phyloP scores from a whole-genome alignment of 1,284 basidiomycete genomes.

The Cutaneotrichosporon sp. region DNA sequence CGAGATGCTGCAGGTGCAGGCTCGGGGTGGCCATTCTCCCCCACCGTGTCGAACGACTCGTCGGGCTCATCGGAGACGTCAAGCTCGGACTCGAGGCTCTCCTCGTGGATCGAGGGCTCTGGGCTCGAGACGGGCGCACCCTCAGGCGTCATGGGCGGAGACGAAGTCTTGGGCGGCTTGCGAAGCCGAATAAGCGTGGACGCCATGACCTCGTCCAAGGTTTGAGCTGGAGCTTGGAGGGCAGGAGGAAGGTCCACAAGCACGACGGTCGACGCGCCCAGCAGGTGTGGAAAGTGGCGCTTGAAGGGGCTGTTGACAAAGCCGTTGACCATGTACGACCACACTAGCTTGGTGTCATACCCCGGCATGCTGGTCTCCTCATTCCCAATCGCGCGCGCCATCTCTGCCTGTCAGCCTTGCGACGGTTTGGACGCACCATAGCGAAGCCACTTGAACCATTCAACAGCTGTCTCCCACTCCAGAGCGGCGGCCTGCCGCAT shows the following conservation, averaged over 20 bases:
- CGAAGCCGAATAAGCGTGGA: conserved; percentile 6
- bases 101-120: not conserved
- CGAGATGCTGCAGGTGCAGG: conserved; percentile 2
- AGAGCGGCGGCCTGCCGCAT: conserved; percentile 41
- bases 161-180: not conserved
- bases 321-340: conserved; percentile 46
- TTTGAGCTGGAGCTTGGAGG: not conserved
- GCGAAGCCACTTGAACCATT: conserved; percentile 50
- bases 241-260: not conserved
- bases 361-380: conserved; percentile 25
- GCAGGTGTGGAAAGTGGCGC: conserved; percentile 34
- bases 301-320: conserved; percentile 37
- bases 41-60: conserved; percentile 19
- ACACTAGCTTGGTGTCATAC: conserved; percentile 46
- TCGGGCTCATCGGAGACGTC: not conserved
- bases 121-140: not conserved
- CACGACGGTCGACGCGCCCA: conserved; percentile 13
- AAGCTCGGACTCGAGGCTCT: not conserved
- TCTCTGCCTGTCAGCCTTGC: conserved; percentile 10
- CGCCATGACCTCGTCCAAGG: conserved; percentile 16
- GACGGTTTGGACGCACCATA: conserved; percentile 35
- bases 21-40: not conserved
- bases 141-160: conserved; percentile 10
- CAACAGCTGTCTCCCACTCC: conserved; percentile 34
- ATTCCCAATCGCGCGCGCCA: conserved; percentile 1